These are phyloP conservation scores for Croton laevigatus DNA, from an alignment of 441 rosid genomes.

Conservation along the genomic window DNA sequence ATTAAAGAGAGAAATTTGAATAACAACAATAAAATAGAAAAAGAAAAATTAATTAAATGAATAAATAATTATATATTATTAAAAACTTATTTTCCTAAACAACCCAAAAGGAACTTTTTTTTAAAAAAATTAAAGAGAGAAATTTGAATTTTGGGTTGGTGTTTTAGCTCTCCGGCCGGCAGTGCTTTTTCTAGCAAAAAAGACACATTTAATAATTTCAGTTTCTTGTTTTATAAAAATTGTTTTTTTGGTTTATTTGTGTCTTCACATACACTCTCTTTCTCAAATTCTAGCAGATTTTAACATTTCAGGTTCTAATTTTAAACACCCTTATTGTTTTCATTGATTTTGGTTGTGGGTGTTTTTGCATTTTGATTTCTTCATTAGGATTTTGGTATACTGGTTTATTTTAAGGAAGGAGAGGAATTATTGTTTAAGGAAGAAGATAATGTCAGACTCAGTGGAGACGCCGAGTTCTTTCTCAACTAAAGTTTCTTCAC, in stretches of 20 bases:
- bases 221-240: background rate
- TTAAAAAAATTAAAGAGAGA: background rate
- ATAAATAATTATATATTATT: no score
- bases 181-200: background rate
- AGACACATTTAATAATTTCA: background rate
- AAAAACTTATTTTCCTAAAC: no score
- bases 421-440: background rate
- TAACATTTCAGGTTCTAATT: no score
- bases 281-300: no score
- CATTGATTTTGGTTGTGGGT: background rate
- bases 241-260: no score
- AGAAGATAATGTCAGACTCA: constrained; percentile 34
- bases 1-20: no score
- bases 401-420: background rate
- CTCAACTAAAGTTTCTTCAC: background rate
- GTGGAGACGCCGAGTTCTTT: constrained; percentile 31
- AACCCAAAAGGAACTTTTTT: background rate
- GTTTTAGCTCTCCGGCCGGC: background rate
- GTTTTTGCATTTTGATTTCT: background rate
- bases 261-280: no score
- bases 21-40: no score
- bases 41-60: no score
- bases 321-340: no score
- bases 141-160: background rate
- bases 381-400: background rate